Evolutionary conservation across 345 rosid species (phyloP), one percentile per base, ranked within the genome.

Genomic region (Nasturtium officinale): DNA sequence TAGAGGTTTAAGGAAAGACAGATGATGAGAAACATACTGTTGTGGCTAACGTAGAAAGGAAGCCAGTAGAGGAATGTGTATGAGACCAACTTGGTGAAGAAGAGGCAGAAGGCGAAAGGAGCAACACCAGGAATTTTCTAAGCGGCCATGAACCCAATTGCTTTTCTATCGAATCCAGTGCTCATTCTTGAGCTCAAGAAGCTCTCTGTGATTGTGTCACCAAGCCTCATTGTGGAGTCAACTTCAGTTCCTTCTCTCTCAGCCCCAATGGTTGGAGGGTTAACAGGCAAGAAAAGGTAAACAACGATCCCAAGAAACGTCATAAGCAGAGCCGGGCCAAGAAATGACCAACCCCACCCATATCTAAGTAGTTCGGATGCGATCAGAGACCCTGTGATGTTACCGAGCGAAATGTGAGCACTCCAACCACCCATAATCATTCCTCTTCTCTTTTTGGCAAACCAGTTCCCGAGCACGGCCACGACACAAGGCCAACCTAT

Each of bases 301-400:
- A 95, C 89, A 33, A 86, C 56, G 45, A 91, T 17, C 4, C 99
- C 99, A 16, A 76, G 42, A 32, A 88, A 80, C 25, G 85, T 85
- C 53, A 88, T 86, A n/a, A 87, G 51, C 40, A 84, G 65, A 65
- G 96, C 93, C 12, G 99, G 99, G 65, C 89, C 82, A 30, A 87
- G 89, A 75, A 95, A 91, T 20, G 97, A 91, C 97, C 97, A 91
- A 7, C 96, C 99, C 99, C 99, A 95, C n/a, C 97, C 97, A 56
- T 83, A 88, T 57, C 77, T 87, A 82, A 95, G 78, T 56, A 88
- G 50, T 5, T 85, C 86, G 5, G 97, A 69, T 20, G 93, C 99
- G 21, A 95, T 79, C 64, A 95, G 78, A 42, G 97, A 89, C 35
- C 99, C 97, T 15, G 78, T 77, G 64, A 95, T 91, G 81, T 91